Percentiles rank a stretch among this genome's conserved stretches.
These are phyloP conservation scores for Saccharum hybrid DNA, from an alignment of 202 grass and related monocot genomes.

Conservation along the genomic window DNA sequence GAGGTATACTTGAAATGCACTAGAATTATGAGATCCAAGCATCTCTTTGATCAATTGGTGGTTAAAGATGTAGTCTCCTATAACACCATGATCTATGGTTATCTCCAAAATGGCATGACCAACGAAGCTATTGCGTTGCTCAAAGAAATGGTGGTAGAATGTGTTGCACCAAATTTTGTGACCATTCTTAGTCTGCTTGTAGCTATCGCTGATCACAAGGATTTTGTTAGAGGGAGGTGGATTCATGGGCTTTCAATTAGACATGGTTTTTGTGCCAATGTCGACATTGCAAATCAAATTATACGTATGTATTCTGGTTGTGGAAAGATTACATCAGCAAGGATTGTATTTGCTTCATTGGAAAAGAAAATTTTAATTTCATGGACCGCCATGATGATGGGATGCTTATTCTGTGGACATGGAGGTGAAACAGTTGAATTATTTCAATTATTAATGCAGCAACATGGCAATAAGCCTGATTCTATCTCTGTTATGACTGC, in stretches of 20 bases:
- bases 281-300: conserved; percentile 62
- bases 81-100: conserved; percentile 59
- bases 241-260: conserved; percentile 56
- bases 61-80: conserved; percentile 55
- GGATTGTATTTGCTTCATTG: conserved; percentile 55
- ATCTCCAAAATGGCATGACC: conserved; percentile 45
- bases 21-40: conserved; percentile 29
- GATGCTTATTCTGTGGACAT: conserved; percentile 54
- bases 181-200: conserved; percentile 52
- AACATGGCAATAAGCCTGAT: conserved; percentile 51
- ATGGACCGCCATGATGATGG: conserved; percentile 68
- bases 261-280: conserved; percentile 52
- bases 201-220: conserved; percentile 50
- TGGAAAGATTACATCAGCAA: conserved; percentile 40
- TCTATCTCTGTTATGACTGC: conserved; percentile 42
- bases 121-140: conserved; percentile 49
- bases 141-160: conserved; percentile 42
- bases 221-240: conserved; percentile 57
- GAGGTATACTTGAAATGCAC: conserved; percentile 49
- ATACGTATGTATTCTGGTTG: conserved; percentile 56
- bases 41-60: conserved; percentile 49
- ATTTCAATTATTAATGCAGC: conserved; percentile 49
- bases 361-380: conserved; percentile 64
- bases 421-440: conserved; percentile 44
- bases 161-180: conserved; percentile 49